Base-by-base conservation (phyloP, 2,329 filamentous ascomycete species). In the Metarhizium rileyi region DNA sequence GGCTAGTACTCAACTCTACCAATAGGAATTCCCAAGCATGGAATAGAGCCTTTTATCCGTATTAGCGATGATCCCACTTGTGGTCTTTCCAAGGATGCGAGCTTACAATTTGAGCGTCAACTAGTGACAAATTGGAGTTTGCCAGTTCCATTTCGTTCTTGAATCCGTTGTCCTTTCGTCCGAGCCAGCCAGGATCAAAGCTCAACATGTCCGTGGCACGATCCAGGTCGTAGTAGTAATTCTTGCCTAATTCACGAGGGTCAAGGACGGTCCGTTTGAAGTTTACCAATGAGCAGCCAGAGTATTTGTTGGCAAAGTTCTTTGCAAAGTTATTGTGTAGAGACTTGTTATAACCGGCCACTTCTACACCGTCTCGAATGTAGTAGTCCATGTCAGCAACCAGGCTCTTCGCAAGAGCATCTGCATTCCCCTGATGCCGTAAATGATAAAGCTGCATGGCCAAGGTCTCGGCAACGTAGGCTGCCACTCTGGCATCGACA, bases 381-480 rank as follows among this genome's bases (percentile, higher is more conserved):
- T 88, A 87, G 69, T 93, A 96, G 48, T 83, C 78, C 7, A 98
- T 70, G 55, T 90, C 83, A 26, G 82, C 76, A 18, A 90, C 75
- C 2, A 97, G 71, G 9, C 80, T 80, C 57, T 84, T 84, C 23
- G 89, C 78, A 50, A 91, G 79, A 0, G 72, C 70, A 33, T 75
- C 70, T 1, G 74, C 75, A 57, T 87, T 81, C 10, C 86, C 84
- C 52, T 83, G 78, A 63, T 95, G 87, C 41, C 90, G 85, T 20
- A 87, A 79, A 59, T 88, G 84, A 62, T 96, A 94, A 18, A 97
- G 73, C 65, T 95, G 88, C 77, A 97, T 90, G 3, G 90, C 87
- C 52, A 95, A 81, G 38, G 93, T 86, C 63, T 97, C 90, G 14
- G 87, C 88, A 55, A 95, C 77, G 53, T 89, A 83, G 3, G 90